Percentiles rank a stretch among this genome's conserved stretches.
phyloP scores from a whole-genome alignment of 495 filamentous ascomycete species.

The Daldinia loculata region DNA sequence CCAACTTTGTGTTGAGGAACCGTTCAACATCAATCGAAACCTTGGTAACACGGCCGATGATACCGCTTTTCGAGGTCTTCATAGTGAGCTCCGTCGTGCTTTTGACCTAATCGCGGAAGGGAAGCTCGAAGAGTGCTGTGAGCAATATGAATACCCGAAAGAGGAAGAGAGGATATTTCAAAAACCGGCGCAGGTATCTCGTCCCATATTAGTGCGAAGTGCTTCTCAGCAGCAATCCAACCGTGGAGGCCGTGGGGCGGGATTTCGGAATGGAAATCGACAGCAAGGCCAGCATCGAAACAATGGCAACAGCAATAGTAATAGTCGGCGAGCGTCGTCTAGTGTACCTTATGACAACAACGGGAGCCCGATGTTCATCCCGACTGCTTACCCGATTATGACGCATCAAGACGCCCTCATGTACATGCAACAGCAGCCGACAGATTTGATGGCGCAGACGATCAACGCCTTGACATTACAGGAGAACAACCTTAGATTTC shows the following conservation, averaged over 20 bases:
- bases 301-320: slow-evolving; percentile 44
- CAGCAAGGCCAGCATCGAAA: slow-evolving; percentile 63
- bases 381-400: slow-evolving; percentile 42
- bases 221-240: slow-evolving; percentile 58
- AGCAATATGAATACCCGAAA: slow-evolving; percentile 83
- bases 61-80: slow-evolving; percentile 87
- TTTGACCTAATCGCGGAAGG: slow-evolving; percentile 80
- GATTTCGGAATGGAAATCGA: slow-evolving; percentile 63
- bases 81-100: slow-evolving; percentile 86
- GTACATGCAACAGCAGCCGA: slow-evolving; percentile 56
- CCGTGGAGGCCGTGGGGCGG: slow-evolving; percentile 66
- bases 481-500: slow-evolving; percentile 56
- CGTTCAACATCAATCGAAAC: slow-evolving; percentile 93
- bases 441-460: slow-evolving; percentile 53
- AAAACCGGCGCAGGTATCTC: slow-evolving; percentile 66
- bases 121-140: slow-evolving; percentile 81
- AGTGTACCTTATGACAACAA: slow-evolving; percentile 37
- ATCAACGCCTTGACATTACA: slow-evolving; percentile 50
- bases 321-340: slow-evolving; percentile 44
- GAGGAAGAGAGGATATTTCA: slow-evolving; percentile 83
- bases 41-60: slow-evolving; percentile 97
- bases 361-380: slow-evolving; percentile 43
- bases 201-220: slow-evolving; percentile 60
- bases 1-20: slow-evolving; percentile 92
- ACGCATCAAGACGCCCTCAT: slow-evolving; percentile 51